phyloP scores from a whole-genome alignment of 2,329 filamentous ascomycete species.

The Fusarium torreyae region DNA sequence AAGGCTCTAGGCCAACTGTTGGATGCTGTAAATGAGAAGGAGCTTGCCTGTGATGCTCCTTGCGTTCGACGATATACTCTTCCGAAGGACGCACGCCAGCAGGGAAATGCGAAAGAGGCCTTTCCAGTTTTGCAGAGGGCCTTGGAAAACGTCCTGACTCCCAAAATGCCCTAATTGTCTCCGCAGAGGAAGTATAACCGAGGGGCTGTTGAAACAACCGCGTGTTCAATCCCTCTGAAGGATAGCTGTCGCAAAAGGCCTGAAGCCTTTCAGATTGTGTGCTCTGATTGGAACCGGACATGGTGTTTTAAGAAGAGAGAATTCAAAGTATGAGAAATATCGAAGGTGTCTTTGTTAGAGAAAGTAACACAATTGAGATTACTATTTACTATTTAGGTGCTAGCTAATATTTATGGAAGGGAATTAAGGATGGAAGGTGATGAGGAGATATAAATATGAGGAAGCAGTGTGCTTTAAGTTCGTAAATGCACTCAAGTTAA shows the following conservation, averaged over 20 bases:
- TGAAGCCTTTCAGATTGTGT: background rate
- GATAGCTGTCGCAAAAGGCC: background rate
- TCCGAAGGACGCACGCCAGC: background rate
- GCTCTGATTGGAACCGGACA: background rate
- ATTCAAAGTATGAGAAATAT: background rate
- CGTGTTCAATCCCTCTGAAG: background rate
- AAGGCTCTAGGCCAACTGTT: background rate
- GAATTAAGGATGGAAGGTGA: too few species aligned
- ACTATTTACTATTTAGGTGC: too few species aligned
- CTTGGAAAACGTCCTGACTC: background rate
- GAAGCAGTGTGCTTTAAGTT: too few species aligned
- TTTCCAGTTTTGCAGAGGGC: background rate
- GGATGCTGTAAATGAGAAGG: background rate
- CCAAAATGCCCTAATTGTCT: background rate
- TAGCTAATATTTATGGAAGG: too few species aligned
- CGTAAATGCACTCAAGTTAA: too few species aligned
- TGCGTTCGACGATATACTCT: slow-evolving; percentile 1
- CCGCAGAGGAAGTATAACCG: background rate
- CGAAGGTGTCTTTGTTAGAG: background rate
- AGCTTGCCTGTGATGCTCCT: background rate
- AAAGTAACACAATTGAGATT: too few species aligned
- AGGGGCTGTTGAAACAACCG: background rate
- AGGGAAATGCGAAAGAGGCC: background rate
- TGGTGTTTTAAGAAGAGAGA: background rate
- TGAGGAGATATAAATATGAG: too few species aligned